These are phyloP conservation scores for Periconia macrospinosa DNA, from an alignment of 2,329 filamentous ascomycete species.

Conservation along the genomic window DNA sequence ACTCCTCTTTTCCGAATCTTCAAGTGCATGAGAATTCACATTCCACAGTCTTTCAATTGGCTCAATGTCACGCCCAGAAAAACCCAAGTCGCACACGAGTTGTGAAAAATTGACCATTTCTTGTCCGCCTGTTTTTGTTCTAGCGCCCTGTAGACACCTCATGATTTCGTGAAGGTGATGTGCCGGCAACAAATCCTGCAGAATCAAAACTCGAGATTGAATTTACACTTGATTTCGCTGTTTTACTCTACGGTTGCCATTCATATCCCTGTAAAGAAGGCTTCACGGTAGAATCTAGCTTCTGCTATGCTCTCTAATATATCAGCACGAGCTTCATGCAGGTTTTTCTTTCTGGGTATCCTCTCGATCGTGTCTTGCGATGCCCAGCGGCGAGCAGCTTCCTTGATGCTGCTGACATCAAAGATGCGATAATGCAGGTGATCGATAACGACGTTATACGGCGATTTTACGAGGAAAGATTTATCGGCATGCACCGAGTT, in stretches of 20 bases:
- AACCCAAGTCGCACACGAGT: no score
- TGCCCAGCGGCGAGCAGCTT: slow-evolving; percentile 83
- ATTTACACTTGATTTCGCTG: no score
- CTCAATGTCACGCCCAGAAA: no score
- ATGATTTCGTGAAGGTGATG: no score
- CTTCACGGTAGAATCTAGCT: slow-evolving; percentile 77
- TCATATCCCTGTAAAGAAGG: slow-evolving; percentile 58
- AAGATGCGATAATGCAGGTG: slow-evolving; percentile 88
- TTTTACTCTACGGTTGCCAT: background rate
- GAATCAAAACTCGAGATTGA: no score
- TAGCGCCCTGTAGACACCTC: no score
- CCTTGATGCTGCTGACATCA: slow-evolving; percentile 91
- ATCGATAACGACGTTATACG: slow-evolving; percentile 72
- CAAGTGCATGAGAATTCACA: background rate
- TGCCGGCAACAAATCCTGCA: no score
- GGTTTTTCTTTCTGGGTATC: slow-evolving; percentile 71
- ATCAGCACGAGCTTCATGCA: slow-evolving; percentile 84
- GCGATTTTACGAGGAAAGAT: slow-evolving; percentile 73
- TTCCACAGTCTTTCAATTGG: no score
- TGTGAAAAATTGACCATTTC: no score
- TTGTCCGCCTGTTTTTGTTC: no score
- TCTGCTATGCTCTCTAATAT: slow-evolving; percentile 95
- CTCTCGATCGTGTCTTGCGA: slow-evolving; percentile 60
- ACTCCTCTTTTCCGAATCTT: background rate
- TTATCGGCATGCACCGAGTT: slow-evolving; percentile 93